Percentiles rank a stretch among this genome's conserved stretches.
Evolutionary conservation across 176 grass and related monocot genomes (phyloP).

Genomic region (Thalia dealbata): DNA sequence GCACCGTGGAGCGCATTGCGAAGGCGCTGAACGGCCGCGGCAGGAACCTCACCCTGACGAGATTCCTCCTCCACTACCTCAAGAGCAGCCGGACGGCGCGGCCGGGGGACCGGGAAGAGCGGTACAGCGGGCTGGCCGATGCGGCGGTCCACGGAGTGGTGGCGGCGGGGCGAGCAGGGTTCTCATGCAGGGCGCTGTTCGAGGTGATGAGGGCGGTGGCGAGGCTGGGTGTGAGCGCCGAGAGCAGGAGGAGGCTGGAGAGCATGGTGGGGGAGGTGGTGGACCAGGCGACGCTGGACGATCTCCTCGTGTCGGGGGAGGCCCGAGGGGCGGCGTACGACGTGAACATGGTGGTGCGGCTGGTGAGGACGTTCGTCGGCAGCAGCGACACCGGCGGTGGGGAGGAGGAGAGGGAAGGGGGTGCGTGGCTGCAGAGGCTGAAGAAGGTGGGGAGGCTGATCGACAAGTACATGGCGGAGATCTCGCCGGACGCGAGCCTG

Average conservation of each 20-base stretch:
- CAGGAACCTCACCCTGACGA: conserved; percentile 61
- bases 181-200: conserved; percentile 81
- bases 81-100: conserved; percentile 13
- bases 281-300: conserved; percentile 82
- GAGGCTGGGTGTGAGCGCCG: conserved; percentile 45
- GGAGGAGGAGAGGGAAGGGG: conserved; percentile 18
- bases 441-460: conserved; percentile 66
- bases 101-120: conserved; percentile 6
- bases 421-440: conserved; percentile 40
- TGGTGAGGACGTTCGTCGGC: conserved; percentile 61
- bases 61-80: conserved; percentile 81
- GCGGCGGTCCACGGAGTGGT: conserved; percentile 75
- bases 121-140: conserved; percentile 49
- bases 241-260: conserved; percentile 64
- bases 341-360: conserved; percentile 69
- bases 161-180: conserved; percentile 39
- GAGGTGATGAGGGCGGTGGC: conserved; percentile 59
- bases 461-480: conserved; percentile 86
- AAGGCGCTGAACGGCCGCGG: conserved; percentile 52
- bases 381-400: not conserved
- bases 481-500: conserved; percentile 75
- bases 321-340: conserved; percentile 46
- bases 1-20: conserved; percentile 55
- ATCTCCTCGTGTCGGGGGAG: conserved; percentile 60
- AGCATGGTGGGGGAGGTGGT: conserved; percentile 59